Percentiles rank a stretch among this genome's conserved stretches.
Evolutionary conservation across 495 filamentous ascomycete genomes (phyloP).

Genomic region (Penicillium cataractarum): DNA sequence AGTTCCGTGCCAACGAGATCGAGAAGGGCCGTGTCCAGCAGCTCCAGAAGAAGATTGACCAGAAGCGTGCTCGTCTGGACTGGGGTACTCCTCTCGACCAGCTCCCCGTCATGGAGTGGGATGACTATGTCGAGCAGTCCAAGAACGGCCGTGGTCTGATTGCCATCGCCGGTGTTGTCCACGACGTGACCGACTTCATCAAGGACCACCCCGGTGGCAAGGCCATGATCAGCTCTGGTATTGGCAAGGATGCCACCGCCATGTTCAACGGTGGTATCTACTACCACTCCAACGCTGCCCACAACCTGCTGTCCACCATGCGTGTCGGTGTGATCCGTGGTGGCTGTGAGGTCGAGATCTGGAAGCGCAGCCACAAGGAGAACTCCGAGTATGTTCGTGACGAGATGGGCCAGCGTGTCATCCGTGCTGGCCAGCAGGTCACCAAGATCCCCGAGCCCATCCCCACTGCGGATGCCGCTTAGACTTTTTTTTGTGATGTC

Average conservation of each 20-base stretch:
- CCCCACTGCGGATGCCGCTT: slow-evolving; percentile 53
- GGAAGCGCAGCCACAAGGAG: slow-evolving; percentile 93
- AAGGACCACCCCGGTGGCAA: slow-evolving; percentile 97
- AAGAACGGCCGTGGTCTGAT: slow-evolving; percentile 87
- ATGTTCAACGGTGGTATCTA: slow-evolving; percentile 99
- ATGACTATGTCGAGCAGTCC: slow-evolving; percentile 87
- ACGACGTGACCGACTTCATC: slow-evolving; percentile 94
- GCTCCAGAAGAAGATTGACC: slow-evolving; percentile 98
- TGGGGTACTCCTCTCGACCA: slow-evolving; percentile 95
- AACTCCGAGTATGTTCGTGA: slow-evolving; percentile 80
- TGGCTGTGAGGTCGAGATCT: slow-evolving; percentile 97
- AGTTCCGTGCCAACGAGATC: slow-evolving; percentile 97
- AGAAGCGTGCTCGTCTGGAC: slow-evolving; percentile 88
- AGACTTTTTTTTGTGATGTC: slow-evolving; percentile 9
- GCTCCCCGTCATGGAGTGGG: slow-evolving; percentile 95
- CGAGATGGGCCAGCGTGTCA: slow-evolving; percentile 76
- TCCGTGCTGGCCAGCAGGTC: slow-evolving; percentile 87
- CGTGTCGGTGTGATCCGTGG: slow-evolving; percentile 94
- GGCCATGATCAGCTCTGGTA: slow-evolving; percentile 86
- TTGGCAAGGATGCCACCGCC: slow-evolving; percentile 97
- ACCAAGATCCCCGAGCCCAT: slow-evolving; percentile 71
- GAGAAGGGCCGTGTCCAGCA: slow-evolving; percentile 98
- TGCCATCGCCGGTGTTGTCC: slow-evolving; percentile 90
- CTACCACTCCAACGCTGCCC: slow-evolving; percentile 95
- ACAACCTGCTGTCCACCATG: slow-evolving; percentile 97